phyloP scores from a whole-genome alignment of 139 green algal genomes.

The Ettlia oleoabundans region DNA sequence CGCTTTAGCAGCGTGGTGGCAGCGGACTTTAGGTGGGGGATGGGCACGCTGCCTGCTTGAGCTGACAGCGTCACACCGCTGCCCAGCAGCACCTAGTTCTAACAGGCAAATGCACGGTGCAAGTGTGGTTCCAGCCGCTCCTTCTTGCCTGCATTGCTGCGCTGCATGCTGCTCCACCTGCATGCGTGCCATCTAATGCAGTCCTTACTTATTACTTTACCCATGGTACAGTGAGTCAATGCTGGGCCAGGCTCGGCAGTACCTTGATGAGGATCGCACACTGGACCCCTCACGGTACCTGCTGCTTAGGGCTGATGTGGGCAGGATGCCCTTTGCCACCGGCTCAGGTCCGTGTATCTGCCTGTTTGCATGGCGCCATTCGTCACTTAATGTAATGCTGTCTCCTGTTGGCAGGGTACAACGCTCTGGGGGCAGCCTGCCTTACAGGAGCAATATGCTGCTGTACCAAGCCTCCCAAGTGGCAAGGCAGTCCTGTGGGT shows the following conservation, averaged over 20 bases:
- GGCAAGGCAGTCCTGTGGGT: too few species aligned
- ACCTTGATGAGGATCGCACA: conserved; percentile 52
- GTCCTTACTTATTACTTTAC: neutral
- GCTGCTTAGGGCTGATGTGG: conserved; percentile 88
- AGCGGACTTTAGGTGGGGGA: conserved; percentile 69
- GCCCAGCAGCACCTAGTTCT: neutral
- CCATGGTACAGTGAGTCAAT: conserved; percentile 73
- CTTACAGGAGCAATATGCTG: too few species aligned
- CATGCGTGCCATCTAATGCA: neutral
- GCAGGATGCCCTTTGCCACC: conserved; percentile 87
- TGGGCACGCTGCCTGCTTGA: too few species aligned
- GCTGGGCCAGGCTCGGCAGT: conserved; percentile 81
- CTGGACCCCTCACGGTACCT: conserved; percentile 45
- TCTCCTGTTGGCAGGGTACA: too few species aligned
- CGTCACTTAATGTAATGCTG: too few species aligned
- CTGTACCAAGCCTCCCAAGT: too few species aligned
- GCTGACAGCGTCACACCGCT: neutral
- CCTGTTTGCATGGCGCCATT: neutral
- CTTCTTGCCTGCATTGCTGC: neutral
- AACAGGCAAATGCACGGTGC: neutral
- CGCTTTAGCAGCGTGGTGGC: conserved; percentile 83
- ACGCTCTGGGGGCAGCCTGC: too few species aligned
- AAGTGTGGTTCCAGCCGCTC: neutral
- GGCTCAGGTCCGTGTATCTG: conserved; percentile 39
- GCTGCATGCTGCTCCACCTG: neutral